Percentiles rank a stretch among this genome's conserved stretches.
Evolutionary conservation across 2,329 filamentous ascomycete species (phyloP).

Genomic region (Penicillium sp.): DNA sequence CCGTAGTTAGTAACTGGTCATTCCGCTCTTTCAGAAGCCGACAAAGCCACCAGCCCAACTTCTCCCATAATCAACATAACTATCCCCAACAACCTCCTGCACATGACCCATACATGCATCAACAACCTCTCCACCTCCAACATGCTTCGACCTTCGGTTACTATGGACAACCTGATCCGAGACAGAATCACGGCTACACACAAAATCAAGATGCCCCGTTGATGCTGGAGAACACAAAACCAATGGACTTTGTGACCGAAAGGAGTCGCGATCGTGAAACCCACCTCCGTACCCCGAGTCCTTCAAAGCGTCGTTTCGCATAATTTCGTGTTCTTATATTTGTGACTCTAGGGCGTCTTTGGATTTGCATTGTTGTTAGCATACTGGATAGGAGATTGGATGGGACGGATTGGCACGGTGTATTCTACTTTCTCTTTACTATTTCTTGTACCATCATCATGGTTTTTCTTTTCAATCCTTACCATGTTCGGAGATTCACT

Average conservation of each 20-base stretch:
- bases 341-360: slow-evolving; percentile 1
- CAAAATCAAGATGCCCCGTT: slow-evolving; percentile 29
- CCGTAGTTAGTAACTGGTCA: slow-evolving; percentile 60
- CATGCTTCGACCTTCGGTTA: slow-evolving; percentile 30
- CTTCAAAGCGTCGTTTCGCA: slow-evolving; percentile 29
- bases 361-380: not conserved
- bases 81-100: slow-evolving; percentile 23
- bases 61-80: slow-evolving; percentile 22
- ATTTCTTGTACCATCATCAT: not conserved
- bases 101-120: slow-evolving; percentile 23
- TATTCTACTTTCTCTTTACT: not conserved
- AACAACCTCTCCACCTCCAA: slow-evolving; percentile 28
- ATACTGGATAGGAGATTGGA: not conserved
- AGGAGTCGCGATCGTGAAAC: slow-evolving; percentile 32
- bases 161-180: slow-evolving; percentile 20
- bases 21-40: slow-evolving; percentile 54
- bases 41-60: slow-evolving; percentile 34
- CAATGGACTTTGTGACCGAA: slow-evolving; percentile 32
- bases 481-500: no score
- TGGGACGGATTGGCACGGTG: not conserved
- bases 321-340: slow-evolving; percentile 1
- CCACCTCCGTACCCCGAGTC: slow-evolving; percentile 40
- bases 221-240: slow-evolving; percentile 32
- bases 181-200: slow-evolving; percentile 18
- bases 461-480: not conserved